Conservation (phyloP, 768 basidiomycete species). For the Tylopilus vinaceipallidus region DNA sequence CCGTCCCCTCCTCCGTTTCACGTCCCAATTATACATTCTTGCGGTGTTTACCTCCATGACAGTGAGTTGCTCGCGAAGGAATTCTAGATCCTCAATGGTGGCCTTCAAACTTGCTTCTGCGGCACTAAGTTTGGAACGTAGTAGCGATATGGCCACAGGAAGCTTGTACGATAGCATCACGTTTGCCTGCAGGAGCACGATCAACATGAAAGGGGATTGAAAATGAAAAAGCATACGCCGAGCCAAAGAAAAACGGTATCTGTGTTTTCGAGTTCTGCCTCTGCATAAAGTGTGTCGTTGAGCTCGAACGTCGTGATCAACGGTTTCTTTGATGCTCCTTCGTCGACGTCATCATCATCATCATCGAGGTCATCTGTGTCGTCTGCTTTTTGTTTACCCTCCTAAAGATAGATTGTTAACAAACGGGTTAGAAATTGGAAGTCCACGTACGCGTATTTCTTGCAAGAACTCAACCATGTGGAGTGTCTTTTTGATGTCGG, state of each 20-base stretch:
- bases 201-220: background rate
- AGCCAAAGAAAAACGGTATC: conserved; percentile 95
- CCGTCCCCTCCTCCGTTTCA: conserved; percentile 71
- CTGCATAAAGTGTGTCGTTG: conserved; percentile 92
- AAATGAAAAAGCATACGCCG: conserved; percentile 58
- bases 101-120: conserved; percentile 67
- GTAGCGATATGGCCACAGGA: conserved; percentile 68
- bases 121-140: conserved; percentile 68
- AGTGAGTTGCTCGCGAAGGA: conserved; percentile 90
- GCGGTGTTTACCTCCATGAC: conserved; percentile 97
- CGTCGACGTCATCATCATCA: conserved; percentile 48
- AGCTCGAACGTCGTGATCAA: conserved; percentile 89
- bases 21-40: conserved; percentile 95
- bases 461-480: conserved; percentile 83
- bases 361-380: conserved; percentile 50
- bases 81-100: conserved; percentile 87
- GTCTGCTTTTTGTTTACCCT: conserved; percentile 50
- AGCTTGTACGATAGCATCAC: conserved; percentile 96
- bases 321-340: conserved; percentile 41
- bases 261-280: conserved; percentile 82
- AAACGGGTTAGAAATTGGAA: background rate
- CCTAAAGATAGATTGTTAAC: conserved; percentile 37
- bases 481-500: conserved; percentile 91
- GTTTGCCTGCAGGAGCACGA: conserved; percentile 67
- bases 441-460: conserved; percentile 58